Evolutionary conservation across 805 yeast genomes (phyloP).

Genomic region (Ogataea ramenticola): DNA sequence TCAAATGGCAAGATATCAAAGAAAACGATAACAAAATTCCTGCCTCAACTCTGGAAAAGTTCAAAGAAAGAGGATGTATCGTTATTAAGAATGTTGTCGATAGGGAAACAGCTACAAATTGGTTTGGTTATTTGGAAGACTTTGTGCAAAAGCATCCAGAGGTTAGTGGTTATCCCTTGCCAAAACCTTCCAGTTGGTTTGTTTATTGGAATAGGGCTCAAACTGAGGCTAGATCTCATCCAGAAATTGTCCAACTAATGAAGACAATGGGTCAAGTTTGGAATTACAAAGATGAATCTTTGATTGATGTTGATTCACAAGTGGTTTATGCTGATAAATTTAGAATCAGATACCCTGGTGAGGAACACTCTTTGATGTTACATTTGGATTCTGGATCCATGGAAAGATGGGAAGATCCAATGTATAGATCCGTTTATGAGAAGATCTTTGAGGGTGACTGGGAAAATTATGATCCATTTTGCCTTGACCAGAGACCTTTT

Average conservation of each 20-base stretch:
- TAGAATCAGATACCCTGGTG: constrained; percentile 34
- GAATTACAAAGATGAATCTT: constrained; percentile 14
- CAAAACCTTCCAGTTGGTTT: constrained; percentile 23
- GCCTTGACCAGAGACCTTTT: constrained; percentile 25
- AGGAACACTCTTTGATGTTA: constrained; percentile 25
- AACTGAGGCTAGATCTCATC: constrained; percentile 31
- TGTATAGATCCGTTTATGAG: constrained; percentile 28
- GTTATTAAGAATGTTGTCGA: constrained; percentile 27
- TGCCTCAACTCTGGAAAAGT: constrained; percentile 2
- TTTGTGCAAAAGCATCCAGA: constrained; percentile 24
- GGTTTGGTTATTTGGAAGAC: constrained; percentile 11
- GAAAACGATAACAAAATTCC: constrained; percentile 7
- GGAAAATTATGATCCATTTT: constrained; percentile 37
- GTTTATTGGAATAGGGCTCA: constrained; percentile 35
- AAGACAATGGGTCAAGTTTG: constrained; percentile 8
- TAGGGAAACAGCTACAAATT: constrained; percentile 16
- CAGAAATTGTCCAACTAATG: constrained; percentile 23
- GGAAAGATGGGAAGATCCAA: constrained; percentile 39
- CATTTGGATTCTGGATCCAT: constrained; percentile 37
- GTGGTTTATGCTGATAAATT: constrained; percentile 36
- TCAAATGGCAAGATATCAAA: constrained; percentile 16
- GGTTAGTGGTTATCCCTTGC: constrained; percentile 19
- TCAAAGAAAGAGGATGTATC: constrained; percentile 19
- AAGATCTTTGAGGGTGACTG: constrained; percentile 32
- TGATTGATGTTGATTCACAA: constrained; percentile 24